Evolutionary conservation across 805 yeast genomes (phyloP), one percentile per base, ranked within the genome.

Genomic region (Metschnikowia sp.): DNA sequence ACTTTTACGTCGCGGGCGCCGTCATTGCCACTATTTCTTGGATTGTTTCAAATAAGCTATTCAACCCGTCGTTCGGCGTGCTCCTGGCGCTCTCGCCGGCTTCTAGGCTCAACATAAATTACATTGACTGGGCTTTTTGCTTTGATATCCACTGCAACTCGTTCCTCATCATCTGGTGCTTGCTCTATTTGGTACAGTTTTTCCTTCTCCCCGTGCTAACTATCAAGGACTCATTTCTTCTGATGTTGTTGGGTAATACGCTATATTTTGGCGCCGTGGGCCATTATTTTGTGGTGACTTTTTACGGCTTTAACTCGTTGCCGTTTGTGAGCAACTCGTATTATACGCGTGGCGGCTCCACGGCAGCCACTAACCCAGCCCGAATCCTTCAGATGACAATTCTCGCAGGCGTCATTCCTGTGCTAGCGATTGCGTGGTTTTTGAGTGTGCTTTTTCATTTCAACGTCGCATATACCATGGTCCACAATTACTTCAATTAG

Each of bases 121-220:
- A 60, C 55, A 69, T 88, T 45, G 97, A 91, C 62, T 91, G 97
- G 97, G 90, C 92, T 1, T 90, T 88, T 63, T 89, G 97, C 69
- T 91, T 91, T 62, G 97, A 90, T 60, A 84, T 90, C 28, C 97
- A 91, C 67, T 88, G 96, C 70, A 91, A 91, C 65, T 79, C 55
- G 47, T 55, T 55, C 26, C 53, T 55, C 40, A 43, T 55, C 40
- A 53, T 55, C 42, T 53, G 96, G 96, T 75, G 88, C 44, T 40
- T 50, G 48, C 56, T 55, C 38, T 55, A 52, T 36, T 40, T 50
- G 41, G 32, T 50, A 42, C 56, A 52, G 40, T 52, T 54, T 36
- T 52, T 52, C 47, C 45, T 55, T 42, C 69, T 89, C 50, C 97
- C 97, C 2, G 59, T 89, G 13, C 67, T 89, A 36, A 79, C 82